Base-by-base conservation (phyloP, 345 rosid species). In the Geranium rotundifolium region DNA sequence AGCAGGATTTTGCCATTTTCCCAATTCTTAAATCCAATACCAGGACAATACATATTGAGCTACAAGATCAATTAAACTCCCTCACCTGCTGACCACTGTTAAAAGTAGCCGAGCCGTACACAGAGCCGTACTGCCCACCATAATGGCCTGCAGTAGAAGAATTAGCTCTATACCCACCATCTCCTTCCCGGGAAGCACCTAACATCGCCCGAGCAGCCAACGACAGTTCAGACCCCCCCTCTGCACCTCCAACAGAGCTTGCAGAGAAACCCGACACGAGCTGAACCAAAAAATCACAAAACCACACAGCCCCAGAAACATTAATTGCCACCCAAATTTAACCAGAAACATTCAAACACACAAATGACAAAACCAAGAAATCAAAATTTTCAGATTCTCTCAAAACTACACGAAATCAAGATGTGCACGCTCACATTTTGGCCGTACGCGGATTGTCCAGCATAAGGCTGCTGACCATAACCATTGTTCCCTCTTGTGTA, bases 401-500 rank as follows among this genome's bases (percentile, higher is more conserved):
- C 19, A 17, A 56, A 17, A 17, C 17, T 56, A 7, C 6, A 41
- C 17, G 20, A 7, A 60, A 4, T 37, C 46, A 6, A 9, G 12
- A 46, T 9, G 1, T 0, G 14, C 8, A 58, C 17, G 67, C 97
- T 87, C 72, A 90, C 97, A 71, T 82, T 87, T 67, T 87, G 96
- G 34, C 69, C 78, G 65, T 87, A 93, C 17, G 85, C 89, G 29
- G 96, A 89, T 71, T 87, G 96, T 3, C 81, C 79, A 59, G 83
- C 80, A 58, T 86, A 91, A 1, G 84, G 46, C 56, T 82, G 88
- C 66, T 91, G 96, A 20, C 96, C 95, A 59, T 81, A 88, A 6
- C 90, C 86, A 78, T 72, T 74, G 27, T 72, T 68, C 29, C 90
- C 97, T 84, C 99, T 83, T 17, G 95, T 77, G 5, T 85, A 88